phyloP scores from a whole-genome alignment of 768 basidiomycete species.

The Agaricus blazei region DNA sequence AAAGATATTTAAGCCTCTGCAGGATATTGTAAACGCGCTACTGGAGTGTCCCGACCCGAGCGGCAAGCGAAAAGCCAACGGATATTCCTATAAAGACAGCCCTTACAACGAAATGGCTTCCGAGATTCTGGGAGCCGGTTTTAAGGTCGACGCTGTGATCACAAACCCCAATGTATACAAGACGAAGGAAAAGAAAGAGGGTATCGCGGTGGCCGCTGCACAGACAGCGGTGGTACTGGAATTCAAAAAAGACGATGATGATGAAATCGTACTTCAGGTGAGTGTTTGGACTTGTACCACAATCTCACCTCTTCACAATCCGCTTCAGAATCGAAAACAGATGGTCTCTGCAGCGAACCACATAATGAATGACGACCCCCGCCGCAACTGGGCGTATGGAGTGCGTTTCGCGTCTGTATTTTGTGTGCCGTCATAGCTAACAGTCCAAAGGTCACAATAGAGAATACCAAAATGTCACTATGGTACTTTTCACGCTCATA shows the following conservation, averaged over 20 bases:
- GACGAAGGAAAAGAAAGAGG: background rate
- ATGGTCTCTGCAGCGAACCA: background rate
- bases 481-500: conserved; percentile 12
- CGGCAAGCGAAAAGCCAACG: background rate
- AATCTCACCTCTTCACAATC: background rate
- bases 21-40: too few relatives aligned
- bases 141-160: background rate
- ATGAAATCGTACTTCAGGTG: background rate
- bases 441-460: conserved; percentile 3
- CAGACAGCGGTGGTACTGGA: background rate
- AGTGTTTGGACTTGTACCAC: background rate
- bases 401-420: background rate
- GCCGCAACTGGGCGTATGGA: background rate
- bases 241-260: background rate
- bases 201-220: background rate
- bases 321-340: background rate
- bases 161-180: background rate
- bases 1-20: too few relatives aligned
- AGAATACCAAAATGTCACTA: background rate
- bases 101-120: background rate
- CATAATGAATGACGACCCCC: conserved; percentile 1
- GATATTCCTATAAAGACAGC: background rate
- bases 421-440: background rate
- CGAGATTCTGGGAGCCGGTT: background rate
- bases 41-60: background rate